Evolutionary conservation across 2,329 filamentous ascomycete genomes (phyloP).

Genomic region (Exophiala sp.): DNA sequence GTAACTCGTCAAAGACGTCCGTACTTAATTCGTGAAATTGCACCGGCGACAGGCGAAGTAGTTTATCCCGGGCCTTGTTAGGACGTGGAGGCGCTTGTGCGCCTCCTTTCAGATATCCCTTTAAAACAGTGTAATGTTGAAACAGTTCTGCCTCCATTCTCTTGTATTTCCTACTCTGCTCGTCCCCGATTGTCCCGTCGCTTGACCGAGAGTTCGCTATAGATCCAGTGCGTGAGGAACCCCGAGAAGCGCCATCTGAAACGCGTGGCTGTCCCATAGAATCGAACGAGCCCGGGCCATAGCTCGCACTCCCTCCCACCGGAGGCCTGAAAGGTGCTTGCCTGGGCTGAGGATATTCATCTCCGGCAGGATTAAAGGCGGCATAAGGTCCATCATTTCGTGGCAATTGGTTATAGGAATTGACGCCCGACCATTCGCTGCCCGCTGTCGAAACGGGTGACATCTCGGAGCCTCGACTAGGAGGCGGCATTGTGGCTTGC

Average conservation of each 20-base stretch:
- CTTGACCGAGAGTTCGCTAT: slow-evolving; percentile 68
- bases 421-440: slow-evolving; percentile 72
- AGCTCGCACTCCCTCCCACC: slow-evolving; percentile 15
- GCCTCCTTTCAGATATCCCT: slow-evolving; percentile 59
- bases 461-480: slow-evolving; percentile 35
- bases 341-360: slow-evolving; percentile 17
- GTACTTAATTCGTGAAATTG: slow-evolving; percentile 98
- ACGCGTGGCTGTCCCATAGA: slow-evolving; percentile 40
- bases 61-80: slow-evolving; percentile 90
- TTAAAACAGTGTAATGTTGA: slow-evolving; percentile 76
- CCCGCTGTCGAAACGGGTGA: slow-evolving; percentile 76
- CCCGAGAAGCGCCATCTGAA: slow-evolving; percentile 38
- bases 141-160: slow-evolving; percentile 63
- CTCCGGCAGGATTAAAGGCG: slow-evolving; percentile 29
- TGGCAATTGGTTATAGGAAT: slow-evolving; percentile 55
- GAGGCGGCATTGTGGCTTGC: slow-evolving; percentile 22
- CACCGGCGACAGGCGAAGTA: slow-evolving; percentile 78
- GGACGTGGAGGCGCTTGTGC: slow-evolving; percentile 39
- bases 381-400: slow-evolving; percentile 43
- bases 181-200: slow-evolving; percentile 63
- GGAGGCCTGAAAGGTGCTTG: slow-evolving; percentile 14
- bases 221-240: slow-evolving; percentile 81
- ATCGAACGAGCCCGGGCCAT: slow-evolving; percentile 19
- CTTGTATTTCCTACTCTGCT: slow-evolving; percentile 56
- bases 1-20: slow-evolving; percentile 91